Evolutionary conservation across 2,329 filamentous ascomycete genomes (phyloP).

Genomic region (Cryphonectria carpinicola): DNA sequence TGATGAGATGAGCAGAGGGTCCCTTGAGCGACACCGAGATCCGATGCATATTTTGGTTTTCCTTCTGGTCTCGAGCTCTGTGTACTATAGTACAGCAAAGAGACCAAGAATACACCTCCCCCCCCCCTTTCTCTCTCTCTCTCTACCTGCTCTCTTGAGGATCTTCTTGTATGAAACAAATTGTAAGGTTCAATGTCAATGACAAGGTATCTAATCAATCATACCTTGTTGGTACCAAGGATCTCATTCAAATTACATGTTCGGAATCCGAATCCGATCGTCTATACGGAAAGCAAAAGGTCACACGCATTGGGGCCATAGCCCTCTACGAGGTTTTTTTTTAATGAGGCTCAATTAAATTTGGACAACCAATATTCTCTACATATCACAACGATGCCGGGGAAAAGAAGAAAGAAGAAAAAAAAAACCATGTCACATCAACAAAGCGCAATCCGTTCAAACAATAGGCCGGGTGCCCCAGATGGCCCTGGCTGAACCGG

Average conservation of each 20-base stretch:
- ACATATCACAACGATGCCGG: neutral
- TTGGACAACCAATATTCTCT: neutral
- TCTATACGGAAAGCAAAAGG: neutral
- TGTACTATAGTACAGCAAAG: neutral
- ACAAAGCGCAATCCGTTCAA: slow-evolving; percentile 16
- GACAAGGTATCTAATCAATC: neutral
- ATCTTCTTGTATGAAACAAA: neutral
- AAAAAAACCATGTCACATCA: slow-evolving; percentile 6
- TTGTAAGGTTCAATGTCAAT: neutral
- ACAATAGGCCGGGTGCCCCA: slow-evolving; percentile 18
- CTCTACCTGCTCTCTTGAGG: neutral
- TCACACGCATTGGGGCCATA: neutral
- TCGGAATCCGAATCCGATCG: slow-evolving; percentile 25
- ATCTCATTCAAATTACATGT: slow-evolving; percentile 9
- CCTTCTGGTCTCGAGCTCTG: neutral
- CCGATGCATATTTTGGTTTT: neutral
- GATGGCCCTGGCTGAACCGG: slow-evolving; percentile 2
- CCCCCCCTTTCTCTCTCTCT: too few relatives aligned
- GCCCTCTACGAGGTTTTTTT: neutral
- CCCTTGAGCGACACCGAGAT: neutral
- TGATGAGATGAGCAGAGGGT: neutral
- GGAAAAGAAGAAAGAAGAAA: too few relatives aligned
- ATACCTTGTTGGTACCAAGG: slow-evolving; percentile 4
- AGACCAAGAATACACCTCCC: neutral
- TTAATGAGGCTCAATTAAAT: neutral